phyloP scores from a whole-genome alignment of 1,284 basidiomycete genomes.

The Cystobasidium sp. region DNA sequence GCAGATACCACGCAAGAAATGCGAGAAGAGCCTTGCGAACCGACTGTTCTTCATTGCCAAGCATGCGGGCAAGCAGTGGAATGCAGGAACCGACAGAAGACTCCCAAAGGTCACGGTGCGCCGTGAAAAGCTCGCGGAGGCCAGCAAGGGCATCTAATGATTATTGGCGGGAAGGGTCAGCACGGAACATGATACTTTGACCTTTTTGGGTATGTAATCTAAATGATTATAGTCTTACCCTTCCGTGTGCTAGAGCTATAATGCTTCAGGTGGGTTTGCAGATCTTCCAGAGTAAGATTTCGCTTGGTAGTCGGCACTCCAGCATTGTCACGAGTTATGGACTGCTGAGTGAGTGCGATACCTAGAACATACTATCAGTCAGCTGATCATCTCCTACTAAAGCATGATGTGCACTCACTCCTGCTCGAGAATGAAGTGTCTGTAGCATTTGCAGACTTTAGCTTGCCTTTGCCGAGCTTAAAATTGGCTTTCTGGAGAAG shows the following conservation, averaged over 20 bases:
- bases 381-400: constrained; percentile 15
- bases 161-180: constrained; percentile 2
- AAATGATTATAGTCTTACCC: constrained; percentile 59
- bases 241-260: constrained; percentile 75
- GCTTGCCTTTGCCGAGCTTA: constrained; percentile 70
- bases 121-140: constrained; percentile 75
- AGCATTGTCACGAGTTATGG: constrained; percentile 65
- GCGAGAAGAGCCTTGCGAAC: constrained; percentile 60
- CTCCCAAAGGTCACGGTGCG: constrained; percentile 66
- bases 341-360: constrained; percentile 85
- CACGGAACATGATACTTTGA: too few species aligned
- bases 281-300: constrained; percentile 75
- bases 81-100: constrained; percentile 69
- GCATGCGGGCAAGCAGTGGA: constrained; percentile 69
- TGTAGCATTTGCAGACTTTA: constrained; percentile 84
- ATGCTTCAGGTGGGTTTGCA: constrained; percentile 79
- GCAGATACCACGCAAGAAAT: constrained; percentile 71
- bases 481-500: constrained; percentile 22
- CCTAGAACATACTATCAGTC: constrained; percentile 61
- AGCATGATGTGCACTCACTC: constrained; percentile 3
- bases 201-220: too few species aligned
- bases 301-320: constrained; percentile 71
- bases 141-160: constrained; percentile 76
- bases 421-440: constrained; percentile 77
- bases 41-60: constrained; percentile 71